A percentile compares a stretch with the other conserved stretches of the same genome.
Evolutionary conservation across 495 filamentous ascomycete species (phyloP).

Genomic region (Usnea hakonensis): DNA sequence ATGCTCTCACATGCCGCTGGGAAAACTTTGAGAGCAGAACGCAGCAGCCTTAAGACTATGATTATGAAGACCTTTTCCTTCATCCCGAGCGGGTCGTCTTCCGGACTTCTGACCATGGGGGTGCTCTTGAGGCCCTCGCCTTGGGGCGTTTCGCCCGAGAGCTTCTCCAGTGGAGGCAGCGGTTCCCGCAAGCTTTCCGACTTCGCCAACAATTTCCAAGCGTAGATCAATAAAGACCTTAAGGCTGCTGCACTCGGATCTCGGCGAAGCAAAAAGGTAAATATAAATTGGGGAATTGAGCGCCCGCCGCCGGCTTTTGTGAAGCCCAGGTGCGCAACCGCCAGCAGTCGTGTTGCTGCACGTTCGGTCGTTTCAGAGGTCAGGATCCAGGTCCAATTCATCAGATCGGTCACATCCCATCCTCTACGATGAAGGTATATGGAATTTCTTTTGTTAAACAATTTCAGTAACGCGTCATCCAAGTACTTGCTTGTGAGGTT

Average conservation of each 20-base stretch:
- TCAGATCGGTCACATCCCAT: slow-evolving; percentile 43
- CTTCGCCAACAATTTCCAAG: slow-evolving; percentile 12
- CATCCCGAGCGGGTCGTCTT: neutral
- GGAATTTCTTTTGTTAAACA: slow-evolving; percentile 31
- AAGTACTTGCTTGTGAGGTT: slow-evolving; percentile 3
- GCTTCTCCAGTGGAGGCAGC: slow-evolving; percentile 2
- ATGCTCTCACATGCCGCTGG: slow-evolving; percentile 47
- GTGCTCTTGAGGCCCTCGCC: neutral
- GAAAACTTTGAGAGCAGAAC: slow-evolving; percentile 51
- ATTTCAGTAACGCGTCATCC: slow-evolving; percentile 28
- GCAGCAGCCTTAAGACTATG: slow-evolving; percentile 47
- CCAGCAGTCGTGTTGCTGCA: slow-evolving; percentile 38
- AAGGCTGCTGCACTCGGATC: slow-evolving; percentile 37
- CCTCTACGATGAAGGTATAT: slow-evolving; percentile 34
- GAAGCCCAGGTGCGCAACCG: slow-evolving; percentile 26
- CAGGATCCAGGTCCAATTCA: slow-evolving; percentile 53
- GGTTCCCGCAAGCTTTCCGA: neutral
- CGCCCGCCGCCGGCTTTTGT: slow-evolving; percentile 5
- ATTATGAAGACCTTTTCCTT: slow-evolving; percentile 29
- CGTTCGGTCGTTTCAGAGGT: slow-evolving; percentile 33
- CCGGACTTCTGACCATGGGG: neutral
- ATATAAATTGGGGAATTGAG: slow-evolving; percentile 42
- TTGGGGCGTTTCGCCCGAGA: slow-evolving; percentile 12
- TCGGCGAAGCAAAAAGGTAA: slow-evolving; percentile 42
- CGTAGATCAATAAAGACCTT: slow-evolving; percentile 19